Evolutionary conservation across 1,284 basidiomycete species (phyloP).

Genomic region (Irpex sp.): DNA sequence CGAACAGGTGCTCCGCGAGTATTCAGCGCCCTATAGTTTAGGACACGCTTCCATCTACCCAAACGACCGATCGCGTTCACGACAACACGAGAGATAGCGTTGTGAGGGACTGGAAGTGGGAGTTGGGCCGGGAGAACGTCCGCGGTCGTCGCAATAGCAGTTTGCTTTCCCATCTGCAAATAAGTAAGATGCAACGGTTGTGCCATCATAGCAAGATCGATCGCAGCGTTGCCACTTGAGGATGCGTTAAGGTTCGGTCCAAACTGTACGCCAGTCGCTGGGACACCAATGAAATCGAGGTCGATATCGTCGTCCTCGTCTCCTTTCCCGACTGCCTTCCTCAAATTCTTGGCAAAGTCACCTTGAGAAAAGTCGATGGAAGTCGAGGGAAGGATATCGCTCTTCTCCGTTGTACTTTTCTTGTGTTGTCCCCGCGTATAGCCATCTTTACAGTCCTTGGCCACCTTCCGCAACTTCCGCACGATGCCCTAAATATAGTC

Average conservation of each 20-base stretch:
- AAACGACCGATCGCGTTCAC: slow-evolving; percentile 79
- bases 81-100: slow-evolving; percentile 68
- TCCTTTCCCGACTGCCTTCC: slow-evolving; percentile 36
- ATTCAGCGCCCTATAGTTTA: slow-evolving; percentile 47
- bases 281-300: slow-evolving; percentile 52
- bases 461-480: slow-evolving; percentile 75
- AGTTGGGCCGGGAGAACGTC: slow-evolving; percentile 27
- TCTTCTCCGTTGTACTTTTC: slow-evolving; percentile 3
- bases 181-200: slow-evolving; percentile 44
- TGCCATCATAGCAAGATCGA: slow-evolving; percentile 30
- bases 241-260: slow-evolving; percentile 8
- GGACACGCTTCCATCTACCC: slow-evolving; percentile 77
- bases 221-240: slow-evolving; percentile 16
- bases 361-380: slow-evolving; percentile 20
- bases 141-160: slow-evolving; percentile 19
- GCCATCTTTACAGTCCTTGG: slow-evolving; percentile 70
- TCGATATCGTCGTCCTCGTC: slow-evolving; percentile 71
- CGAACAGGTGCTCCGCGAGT: slow-evolving; percentile 22
- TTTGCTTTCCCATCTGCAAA: slow-evolving; percentile 37
- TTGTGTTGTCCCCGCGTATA: slow-evolving; percentile 42
- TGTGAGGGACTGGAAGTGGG: slow-evolving; percentile 54
- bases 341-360: slow-evolving; percentile 56
- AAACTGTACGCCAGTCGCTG: slow-evolving; percentile 12
- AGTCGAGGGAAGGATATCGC: neutral
- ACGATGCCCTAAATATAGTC: slow-evolving; percentile 59